These are phyloP conservation scores for Yarrowia yakushimensis DNA, from an alignment of 805 yeast genomes.

Conservation along the genomic window DNA sequence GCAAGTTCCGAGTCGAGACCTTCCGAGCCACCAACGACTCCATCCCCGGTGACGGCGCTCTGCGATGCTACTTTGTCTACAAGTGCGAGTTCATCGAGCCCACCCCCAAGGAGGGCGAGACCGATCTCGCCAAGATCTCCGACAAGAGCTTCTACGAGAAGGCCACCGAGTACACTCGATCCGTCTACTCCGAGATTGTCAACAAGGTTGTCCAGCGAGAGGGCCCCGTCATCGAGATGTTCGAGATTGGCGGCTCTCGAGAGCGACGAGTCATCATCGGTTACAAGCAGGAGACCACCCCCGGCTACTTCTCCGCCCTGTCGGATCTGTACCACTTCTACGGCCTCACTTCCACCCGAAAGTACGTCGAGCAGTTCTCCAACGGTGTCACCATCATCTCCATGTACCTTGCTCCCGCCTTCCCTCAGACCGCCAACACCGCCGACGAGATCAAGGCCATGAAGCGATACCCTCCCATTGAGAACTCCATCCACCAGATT, in stretches of 20 bases:
- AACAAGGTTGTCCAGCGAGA: constrained; percentile 64
- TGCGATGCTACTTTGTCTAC: constrained; percentile 79
- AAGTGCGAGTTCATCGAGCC: constrained; percentile 53
- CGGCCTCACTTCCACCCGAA: constrained; percentile 76
- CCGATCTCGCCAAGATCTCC: constrained; percentile 63
- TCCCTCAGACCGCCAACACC: constrained; percentile 41
- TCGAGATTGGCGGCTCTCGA: constrained; percentile 69
- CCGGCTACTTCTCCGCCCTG: constrained; percentile 82
- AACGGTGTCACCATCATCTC: constrained; percentile 86
- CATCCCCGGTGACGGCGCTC: constrained; percentile 43
- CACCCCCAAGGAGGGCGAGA: constrained; percentile 39
- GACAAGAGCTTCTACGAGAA: constrained; percentile 75
- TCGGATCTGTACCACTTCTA: constrained; percentile 85
- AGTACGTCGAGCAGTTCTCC: constrained; percentile 90
- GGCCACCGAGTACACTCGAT: constrained; percentile 75
- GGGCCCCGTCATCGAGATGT: constrained; percentile 91
- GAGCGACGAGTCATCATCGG: constrained; percentile 90
- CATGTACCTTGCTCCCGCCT: constrained; percentile 70
- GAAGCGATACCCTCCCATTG: constrained; percentile 47
- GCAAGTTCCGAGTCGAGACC: constrained; percentile 65
- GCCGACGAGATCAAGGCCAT: constrained; percentile 34
- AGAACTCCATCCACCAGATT: constrained; percentile 80
- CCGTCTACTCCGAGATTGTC: constrained; percentile 69
- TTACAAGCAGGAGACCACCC: constrained; percentile 76
- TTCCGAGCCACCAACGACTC: constrained; percentile 51